Evolutionary conservation across 1,139 yeast species (phyloP), one percentile per base, ranked within the genome.

Genomic region (Candida pseudocylindracea): DNA sequence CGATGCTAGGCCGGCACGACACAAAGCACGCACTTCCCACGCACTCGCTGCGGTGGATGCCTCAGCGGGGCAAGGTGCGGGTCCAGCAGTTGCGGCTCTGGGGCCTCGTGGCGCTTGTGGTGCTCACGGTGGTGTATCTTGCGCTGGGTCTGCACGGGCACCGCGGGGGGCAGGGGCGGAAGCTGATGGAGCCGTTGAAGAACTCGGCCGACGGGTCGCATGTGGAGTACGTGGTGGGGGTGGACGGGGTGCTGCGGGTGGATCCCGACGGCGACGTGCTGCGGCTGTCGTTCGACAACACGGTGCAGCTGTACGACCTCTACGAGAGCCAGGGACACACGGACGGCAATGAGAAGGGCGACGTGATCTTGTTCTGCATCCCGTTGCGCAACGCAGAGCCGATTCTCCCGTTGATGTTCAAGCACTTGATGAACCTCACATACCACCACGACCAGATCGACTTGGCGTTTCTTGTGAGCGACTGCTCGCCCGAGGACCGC

Each of bases 321-420:
- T 57, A 57, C 36, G 63, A 69, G 29, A 74, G 58, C 42, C 54
- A 49, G 33, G 88, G 85, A 2, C 30, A 24, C 30, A 27, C 30
- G 9, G 15, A 24, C 8, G 33, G 33, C 10, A 26, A 27, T 8
- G 12, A 27, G 29, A n/a, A 26, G 11, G 30, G 25, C 9, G 33
- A 31, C 20, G 33, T 24, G 12, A 70, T 81, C 10, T 54, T 81
- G 36, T 54, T 81, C 36, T 61, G 76, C 41, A 66, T 81, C 49
- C 94, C 94, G 2, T 55, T 81, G 37, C 62, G 92, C 45, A 76
- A 81, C 45, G 93, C 93, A 1, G 85, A 75, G 43, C 60, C 64
- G 30, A 88, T 79, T 20, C 54, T 81, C 36, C 83, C 91, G 8
- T 60, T 79, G 59, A 81, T 85, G 56, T 79, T 81, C 54, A 74